These are phyloP conservation scores for Hyphopichia fennica DNA, from an alignment of 1,139 yeast genomes.

Conservation along the genomic window DNA sequence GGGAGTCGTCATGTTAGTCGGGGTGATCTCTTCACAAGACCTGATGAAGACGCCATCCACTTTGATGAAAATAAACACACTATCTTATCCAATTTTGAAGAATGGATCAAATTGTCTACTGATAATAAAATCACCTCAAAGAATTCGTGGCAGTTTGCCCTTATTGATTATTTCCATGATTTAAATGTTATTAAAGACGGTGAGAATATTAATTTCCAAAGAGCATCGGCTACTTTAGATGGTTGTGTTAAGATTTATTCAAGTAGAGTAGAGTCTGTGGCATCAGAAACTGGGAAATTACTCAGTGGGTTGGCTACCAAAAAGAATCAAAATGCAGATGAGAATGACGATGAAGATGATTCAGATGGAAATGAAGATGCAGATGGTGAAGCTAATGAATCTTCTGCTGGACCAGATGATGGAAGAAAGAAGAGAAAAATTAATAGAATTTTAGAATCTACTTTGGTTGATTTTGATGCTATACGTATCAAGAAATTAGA, in stretches of 20 bases:
- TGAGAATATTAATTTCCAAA: conserved; percentile 42
- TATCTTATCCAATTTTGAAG: conserved; percentile 69
- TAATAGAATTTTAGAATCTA: conserved; percentile 43
- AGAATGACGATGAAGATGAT: conserved; percentile 14
- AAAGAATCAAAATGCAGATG: conserved; percentile 16
- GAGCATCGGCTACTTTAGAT: conserved; percentile 39
- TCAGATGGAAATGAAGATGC: conserved; percentile 10
- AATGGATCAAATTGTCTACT: conserved; percentile 88
- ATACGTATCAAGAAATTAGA: conserved; percentile 71
- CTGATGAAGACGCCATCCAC: conserved; percentile 40
- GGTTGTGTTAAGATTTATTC: conserved; percentile 44
- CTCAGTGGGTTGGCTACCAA: conserved; percentile 65
- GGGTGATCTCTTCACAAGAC: conserved; percentile 21
- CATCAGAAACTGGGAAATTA: conserved; percentile 83
- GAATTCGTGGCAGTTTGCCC: conserved; percentile 72
- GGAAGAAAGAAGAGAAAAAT: conserved; percentile 34
- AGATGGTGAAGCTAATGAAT: conserved; percentile 11
- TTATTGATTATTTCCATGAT: conserved; percentile 78
- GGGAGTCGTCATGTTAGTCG: conserved; percentile 10
- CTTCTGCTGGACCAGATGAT: conserved; percentile 14
- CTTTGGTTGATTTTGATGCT: conserved; percentile 54
- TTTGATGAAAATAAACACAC: conserved; percentile 48
- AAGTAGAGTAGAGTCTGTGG: conserved; percentile 83
- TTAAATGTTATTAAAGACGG: conserved; percentile 47
- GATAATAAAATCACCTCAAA: conserved; percentile 74